Percentiles rank a stretch among this genome's conserved stretches.
Evolutionary conservation across 257 asterid genomes (phyloP).

Genomic region (Osmanthus fragrans): DNA sequence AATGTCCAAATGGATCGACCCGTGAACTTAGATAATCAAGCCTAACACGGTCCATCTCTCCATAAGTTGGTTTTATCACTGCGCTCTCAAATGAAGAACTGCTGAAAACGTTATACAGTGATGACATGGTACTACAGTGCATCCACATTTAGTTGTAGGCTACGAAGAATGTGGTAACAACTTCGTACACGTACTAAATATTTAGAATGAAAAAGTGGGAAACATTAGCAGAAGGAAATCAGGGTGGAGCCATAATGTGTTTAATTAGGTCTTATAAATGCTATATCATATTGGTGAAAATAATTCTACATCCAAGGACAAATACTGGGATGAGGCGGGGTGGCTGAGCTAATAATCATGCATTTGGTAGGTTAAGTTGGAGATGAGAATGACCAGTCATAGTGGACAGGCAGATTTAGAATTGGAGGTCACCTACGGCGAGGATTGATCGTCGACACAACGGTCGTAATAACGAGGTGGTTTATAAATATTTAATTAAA

Average conservation of each 20-base stretch:
- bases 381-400: neutral
- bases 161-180: neutral
- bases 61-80: neutral
- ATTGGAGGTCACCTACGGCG: no score
- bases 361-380: neutral
- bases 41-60: no score
- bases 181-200: neutral
- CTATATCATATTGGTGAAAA: conserved; percentile 19
- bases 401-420: no score
- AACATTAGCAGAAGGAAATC: neutral
- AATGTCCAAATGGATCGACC: no score
- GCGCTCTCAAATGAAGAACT: no score
- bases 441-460: no score
- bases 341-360: neutral
- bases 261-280: conserved; percentile 18
- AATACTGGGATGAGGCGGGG: neutral
- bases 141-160: no score
- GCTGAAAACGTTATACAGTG: neutral
- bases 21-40: no score
- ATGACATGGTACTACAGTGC: no score
- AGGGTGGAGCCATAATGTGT: neutral
- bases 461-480: no score
- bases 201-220: neutral
- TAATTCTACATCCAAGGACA: conserved; percentile 1
- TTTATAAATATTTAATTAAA: no score